These are phyloP conservation scores for Durio zibethinus DNA, from an alignment of 345 rosid genomes.

Conservation along the genomic window DNA sequence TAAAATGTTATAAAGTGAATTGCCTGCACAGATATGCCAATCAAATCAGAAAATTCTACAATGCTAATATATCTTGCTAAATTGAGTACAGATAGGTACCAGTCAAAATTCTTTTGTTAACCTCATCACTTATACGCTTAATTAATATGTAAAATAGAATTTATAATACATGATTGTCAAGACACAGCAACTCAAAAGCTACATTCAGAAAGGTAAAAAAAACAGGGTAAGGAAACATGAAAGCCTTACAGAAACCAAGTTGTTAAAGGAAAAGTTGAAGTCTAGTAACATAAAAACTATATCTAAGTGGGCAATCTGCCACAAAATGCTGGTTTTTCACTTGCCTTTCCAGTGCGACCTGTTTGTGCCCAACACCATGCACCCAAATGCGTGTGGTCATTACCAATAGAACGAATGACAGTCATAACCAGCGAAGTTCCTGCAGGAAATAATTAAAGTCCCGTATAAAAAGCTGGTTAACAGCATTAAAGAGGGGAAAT, in stretches of 20 bases:
- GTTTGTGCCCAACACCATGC: slow-evolving; percentile 83
- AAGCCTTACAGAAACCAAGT: neutral
- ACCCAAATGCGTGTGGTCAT: slow-evolving; percentile 66
- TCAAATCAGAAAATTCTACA: neutral
- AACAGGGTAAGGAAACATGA: neutral
- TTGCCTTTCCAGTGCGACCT: slow-evolving; percentile 81
- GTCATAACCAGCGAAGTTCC: slow-evolving; percentile 84
- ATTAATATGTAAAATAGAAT: neutral
- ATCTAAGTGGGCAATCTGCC: neutral
- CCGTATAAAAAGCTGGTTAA: neutral
- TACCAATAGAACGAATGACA: slow-evolving; percentile 78
- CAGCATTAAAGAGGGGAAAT: neutral
- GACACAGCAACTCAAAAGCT: neutral
- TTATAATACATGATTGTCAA: neutral
- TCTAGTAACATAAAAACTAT: neutral
- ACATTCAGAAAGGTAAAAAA: neutral
- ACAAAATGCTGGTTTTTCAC: slow-evolving; percentile 15
- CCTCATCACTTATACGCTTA: neutral
- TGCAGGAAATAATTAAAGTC: slow-evolving; percentile 28
- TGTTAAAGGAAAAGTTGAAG: neutral
- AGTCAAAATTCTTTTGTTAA: neutral
- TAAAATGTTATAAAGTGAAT: slow-evolving; percentile 85
- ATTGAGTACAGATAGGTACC: neutral
- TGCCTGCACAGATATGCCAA: slow-evolving; percentile 51
- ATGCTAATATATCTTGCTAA: neutral